A percentile compares a stretch with the other conserved stretches of the same genome.
Conservation (phyloP, 129 eudicot genomes). For the Lactuca saligna region DNA sequence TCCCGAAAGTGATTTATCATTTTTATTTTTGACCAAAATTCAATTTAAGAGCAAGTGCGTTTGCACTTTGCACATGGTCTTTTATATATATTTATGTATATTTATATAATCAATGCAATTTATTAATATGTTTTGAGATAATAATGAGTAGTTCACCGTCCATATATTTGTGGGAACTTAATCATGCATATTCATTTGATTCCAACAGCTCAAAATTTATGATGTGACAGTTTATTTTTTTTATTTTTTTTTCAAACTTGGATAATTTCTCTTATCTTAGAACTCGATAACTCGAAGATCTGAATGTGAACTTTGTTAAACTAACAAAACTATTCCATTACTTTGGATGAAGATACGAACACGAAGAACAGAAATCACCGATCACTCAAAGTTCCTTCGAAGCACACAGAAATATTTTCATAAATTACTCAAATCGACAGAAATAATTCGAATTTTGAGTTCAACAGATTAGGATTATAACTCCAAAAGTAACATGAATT, state of each 20-base stretch:
- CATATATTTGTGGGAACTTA: slow-evolving; percentile 7
- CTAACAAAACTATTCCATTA: neutral
- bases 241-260: neutral
- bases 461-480: neutral
- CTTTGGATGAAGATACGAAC: slow-evolving; percentile 2
- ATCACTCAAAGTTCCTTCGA: slow-evolving; percentile 8
- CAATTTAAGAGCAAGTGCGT: slow-evolving; percentile 6
- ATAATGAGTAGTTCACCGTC: slow-evolving; percentile 5
- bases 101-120: neutral
- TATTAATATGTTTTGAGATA: slow-evolving; percentile 5
- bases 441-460: neutral
- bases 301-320: neutral
- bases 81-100: neutral
- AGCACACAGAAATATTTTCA: too few relatives aligned
- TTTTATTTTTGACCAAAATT: neutral
- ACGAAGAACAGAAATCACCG: neutral
- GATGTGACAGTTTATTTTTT: slow-evolving; percentile 22
- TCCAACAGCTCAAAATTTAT: slow-evolving; percentile 26
- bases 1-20: too few relatives aligned
- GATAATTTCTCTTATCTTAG: neutral
- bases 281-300: slow-evolving; percentile 4
- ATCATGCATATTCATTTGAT: slow-evolving; percentile 17
- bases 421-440: too few relatives aligned
- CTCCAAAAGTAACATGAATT: slow-evolving; percentile 3
- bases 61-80: neutral